Percentiles rank a stretch among this genome's conserved stretches.
phyloP scores from a whole-genome alignment of 2,329 filamentous ascomycete species.

The Fusarium succisae region DNA sequence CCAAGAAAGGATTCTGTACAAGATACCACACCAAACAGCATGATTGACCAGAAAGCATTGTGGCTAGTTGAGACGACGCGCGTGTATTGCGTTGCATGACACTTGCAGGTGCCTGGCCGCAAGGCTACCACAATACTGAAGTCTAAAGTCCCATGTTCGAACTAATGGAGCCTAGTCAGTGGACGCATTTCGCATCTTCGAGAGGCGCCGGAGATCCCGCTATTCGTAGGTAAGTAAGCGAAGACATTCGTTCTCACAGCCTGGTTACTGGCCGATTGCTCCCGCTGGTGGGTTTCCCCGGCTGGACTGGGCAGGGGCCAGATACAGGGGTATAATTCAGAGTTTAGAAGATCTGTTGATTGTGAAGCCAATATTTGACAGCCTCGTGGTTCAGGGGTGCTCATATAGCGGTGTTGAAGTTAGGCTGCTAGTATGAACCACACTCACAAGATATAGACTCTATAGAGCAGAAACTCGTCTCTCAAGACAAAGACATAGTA shows the following conservation, averaged over 20 bases:
- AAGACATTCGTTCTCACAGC: constrained; percentile 30
- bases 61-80: constrained; percentile 30
- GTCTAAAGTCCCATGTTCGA: constrained; percentile 1
- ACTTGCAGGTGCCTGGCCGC: constrained; percentile 24
- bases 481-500: neutral
- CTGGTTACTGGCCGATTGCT: constrained; percentile 34
- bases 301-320: constrained; percentile 27
- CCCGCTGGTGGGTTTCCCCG: constrained; percentile 33
- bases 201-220: constrained; percentile 31
- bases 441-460: neutral
- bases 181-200: constrained; percentile 24
- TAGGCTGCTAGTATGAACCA: neutral
- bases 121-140: constrained; percentile 35
- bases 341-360: constrained; percentile 36
- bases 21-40: neutral
- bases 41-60: neutral
- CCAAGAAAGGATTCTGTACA: neutral
- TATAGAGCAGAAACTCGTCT: neutral
- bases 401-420: constrained; percentile 18
- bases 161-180: constrained; percentile 34
- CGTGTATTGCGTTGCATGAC: constrained; percentile 18
- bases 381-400: constrained; percentile 14
- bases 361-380: constrained; percentile 10
- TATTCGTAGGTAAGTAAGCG: constrained; percentile 18
- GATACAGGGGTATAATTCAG: constrained; percentile 30